Evolutionary conservation across 2,329 filamentous ascomycete genomes (phyloP).

Genomic region (Thelonectria rubi): DNA sequence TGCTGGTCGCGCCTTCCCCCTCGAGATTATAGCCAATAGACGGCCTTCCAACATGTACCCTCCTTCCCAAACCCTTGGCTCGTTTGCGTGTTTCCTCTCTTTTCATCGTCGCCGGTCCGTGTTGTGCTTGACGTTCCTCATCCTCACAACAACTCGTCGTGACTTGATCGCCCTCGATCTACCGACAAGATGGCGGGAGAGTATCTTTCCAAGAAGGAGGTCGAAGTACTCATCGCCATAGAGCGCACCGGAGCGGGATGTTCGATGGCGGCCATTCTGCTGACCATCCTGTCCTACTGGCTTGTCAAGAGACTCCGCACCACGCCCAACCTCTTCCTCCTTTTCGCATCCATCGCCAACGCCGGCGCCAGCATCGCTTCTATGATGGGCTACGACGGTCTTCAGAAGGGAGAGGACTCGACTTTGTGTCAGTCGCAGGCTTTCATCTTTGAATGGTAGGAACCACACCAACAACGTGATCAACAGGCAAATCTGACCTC

Average conservation of each 20-base stretch:
- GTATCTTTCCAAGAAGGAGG: slow-evolving; percentile 48
- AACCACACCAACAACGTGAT: background rate
- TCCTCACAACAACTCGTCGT: background rate
- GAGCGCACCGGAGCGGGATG: slow-evolving; percentile 64
- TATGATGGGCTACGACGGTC: slow-evolving; percentile 73
- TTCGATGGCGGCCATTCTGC: slow-evolving; percentile 60
- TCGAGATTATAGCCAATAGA: background rate
- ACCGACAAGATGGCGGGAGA: slow-evolving; percentile 31
- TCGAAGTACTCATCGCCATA: slow-evolving; percentile 57
- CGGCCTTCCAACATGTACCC: background rate
- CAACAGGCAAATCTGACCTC: slow-evolving; percentile 1
- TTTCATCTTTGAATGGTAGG: slow-evolving; percentile 73
- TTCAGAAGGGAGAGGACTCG: slow-evolving; percentile 62
- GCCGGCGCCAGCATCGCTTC: slow-evolving; percentile 70
- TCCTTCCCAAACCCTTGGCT: background rate
- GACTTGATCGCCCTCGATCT: background rate
- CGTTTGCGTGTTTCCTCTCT: background rate
- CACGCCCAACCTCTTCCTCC: slow-evolving; percentile 63
- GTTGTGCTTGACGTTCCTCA: background rate
- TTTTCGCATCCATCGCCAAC: slow-evolving; percentile 50
- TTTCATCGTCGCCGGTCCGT: background rate
- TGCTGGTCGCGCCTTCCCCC: background rate
- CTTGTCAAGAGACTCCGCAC: slow-evolving; percentile 62
- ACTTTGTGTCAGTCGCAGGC: slow-evolving; percentile 69
- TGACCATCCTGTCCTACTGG: slow-evolving; percentile 60